Percentiles rank a stretch among this genome's conserved stretches.
Evolutionary conservation across 345 rosid species (phyloP).

Genomic region (Syzygium grande): DNA sequence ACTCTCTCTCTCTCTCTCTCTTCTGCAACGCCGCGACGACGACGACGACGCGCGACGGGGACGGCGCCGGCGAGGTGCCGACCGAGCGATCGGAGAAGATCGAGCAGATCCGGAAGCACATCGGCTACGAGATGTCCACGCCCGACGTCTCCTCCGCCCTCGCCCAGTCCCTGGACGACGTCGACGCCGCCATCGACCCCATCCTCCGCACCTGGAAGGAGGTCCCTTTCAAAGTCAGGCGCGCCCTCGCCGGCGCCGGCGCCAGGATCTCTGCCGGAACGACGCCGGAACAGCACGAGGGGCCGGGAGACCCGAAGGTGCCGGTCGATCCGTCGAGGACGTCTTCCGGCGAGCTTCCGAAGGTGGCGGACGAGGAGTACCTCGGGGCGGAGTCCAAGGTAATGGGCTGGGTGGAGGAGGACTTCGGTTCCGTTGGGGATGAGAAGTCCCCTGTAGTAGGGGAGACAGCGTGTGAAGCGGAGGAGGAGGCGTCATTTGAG

Average conservation of each 20-base stretch:
- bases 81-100: not conserved
- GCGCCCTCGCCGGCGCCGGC: constrained; percentile 22
- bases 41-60: not conserved
- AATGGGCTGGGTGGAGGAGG: not conserved
- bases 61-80: not conserved
- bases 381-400: not conserved
- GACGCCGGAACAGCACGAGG: not conserved
- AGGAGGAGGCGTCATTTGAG: not conserved
- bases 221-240: not conserved
- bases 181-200: not conserved
- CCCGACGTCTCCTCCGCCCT: not conserved
- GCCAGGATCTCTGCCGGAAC: constrained; percentile 24
- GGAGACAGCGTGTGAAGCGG: not conserved
- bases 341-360: not conserved
- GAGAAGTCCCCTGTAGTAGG: not conserved
- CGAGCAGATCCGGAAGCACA: not conserved
- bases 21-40: not conserved
- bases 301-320: not conserved
- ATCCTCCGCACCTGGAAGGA: not conserved
- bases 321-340: not conserved
- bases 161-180: not conserved
- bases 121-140: not conserved
- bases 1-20: not conserved
- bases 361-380: not conserved
- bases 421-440: rapidly evolving